phyloP scores from a whole-genome alignment of 306 rosid genomes.

The Nissolia schottii region DNA sequence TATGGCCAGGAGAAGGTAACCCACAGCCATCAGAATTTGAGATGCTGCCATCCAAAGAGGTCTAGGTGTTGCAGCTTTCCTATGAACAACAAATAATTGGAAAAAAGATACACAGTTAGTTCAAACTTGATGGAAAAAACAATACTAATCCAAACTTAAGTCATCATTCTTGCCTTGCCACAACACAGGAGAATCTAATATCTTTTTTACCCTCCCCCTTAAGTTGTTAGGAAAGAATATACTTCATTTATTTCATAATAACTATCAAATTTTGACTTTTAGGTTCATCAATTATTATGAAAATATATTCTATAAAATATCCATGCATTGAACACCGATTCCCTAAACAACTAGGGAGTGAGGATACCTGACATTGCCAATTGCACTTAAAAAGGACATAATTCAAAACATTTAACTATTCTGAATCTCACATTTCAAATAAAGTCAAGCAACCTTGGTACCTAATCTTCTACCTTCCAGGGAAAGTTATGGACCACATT shows the following conservation, averaged over 20 bases:
- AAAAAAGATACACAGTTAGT: background rate
- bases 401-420: background rate
- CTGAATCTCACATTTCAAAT: background rate
- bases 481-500: background rate
- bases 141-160: background rate
- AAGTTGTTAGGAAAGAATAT: no score
- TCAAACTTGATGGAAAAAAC: background rate
- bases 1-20: conserved; percentile 65
- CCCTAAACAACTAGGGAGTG: background rate
- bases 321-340: background rate
- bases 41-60: conserved; percentile 56
- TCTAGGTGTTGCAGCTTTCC: conserved; percentile 69
- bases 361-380: background rate
- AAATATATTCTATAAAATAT: no score
- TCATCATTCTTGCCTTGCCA: background rate
- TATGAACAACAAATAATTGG: background rate
- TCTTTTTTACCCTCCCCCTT: no score
- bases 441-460: background rate
- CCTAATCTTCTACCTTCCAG: background rate
- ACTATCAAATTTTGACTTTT: no score
- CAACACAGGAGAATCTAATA: background rate
- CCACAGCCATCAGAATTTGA: conserved; percentile 83
- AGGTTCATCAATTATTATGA: no score
- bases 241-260: no score
- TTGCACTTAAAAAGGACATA: background rate